Percentiles rank a stretch among this genome's conserved stretches.
Evolutionary conservation across 345 rosid genomes (phyloP).

Genomic region (Pelargonium nanum): DNA sequence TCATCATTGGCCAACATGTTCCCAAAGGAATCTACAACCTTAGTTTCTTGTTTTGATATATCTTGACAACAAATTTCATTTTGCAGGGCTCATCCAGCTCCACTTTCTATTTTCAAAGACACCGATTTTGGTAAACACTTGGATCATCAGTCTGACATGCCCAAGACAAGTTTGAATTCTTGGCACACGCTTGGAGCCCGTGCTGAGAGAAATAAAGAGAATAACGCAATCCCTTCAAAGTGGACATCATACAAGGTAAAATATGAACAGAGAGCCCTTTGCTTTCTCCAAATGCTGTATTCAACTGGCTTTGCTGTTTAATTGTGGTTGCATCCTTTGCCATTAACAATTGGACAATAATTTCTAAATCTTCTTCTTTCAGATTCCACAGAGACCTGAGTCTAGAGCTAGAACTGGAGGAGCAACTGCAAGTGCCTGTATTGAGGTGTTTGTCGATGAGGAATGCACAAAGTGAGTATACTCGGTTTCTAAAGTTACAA

Average conservation of each 20-base stretch:
- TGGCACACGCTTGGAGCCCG: conserved; percentile 64
- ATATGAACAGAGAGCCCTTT: not conserved
- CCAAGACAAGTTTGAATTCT: conserved; percentile 35
- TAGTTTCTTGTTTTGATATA: not conserved
- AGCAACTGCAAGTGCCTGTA: conserved; percentile 29
- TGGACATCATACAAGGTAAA: conserved; percentile 75
- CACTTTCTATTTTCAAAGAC: conserved; percentile 58
- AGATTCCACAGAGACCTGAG: conserved; percentile 57
- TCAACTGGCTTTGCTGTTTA: not conserved
- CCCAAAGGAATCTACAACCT: not conserved
- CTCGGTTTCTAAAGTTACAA: not conserved
- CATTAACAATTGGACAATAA: not conserved
- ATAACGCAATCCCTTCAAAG: conserved; percentile 55
- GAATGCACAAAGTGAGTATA: conserved; percentile 56
- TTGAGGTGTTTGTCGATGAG: conserved; percentile 79
- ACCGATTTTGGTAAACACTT: conserved; percentile 19
- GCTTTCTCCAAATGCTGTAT: not conserved
- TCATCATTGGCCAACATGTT: no score
- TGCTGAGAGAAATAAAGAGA: conserved; percentile 92
- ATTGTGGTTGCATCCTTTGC: not conserved
- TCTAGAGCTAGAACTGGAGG: conserved; percentile 34
- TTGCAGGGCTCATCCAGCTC: conserved; percentile 35
- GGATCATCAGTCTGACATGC: conserved; percentile 29
- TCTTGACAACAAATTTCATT: not conserved
- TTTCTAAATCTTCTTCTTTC: conserved; percentile 6